These are phyloP conservation scores for Psilocybe tampanensis DNA, from an alignment of 768 basidiomycete species.

Conservation along the genomic window DNA sequence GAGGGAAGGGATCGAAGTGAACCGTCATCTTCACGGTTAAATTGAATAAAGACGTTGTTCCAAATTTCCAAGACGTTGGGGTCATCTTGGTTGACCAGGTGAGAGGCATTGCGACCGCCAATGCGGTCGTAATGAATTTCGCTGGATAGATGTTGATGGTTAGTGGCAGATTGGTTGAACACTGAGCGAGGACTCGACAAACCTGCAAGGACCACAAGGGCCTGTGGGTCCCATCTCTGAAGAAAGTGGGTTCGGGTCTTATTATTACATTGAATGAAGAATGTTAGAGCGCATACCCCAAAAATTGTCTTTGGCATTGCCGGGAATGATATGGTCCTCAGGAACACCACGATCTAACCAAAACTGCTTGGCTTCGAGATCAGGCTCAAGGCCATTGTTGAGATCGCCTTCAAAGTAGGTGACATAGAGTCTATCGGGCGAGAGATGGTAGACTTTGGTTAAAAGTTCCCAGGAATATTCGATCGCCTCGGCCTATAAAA, in stretches of 20 bases:
- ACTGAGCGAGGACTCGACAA: constrained; percentile 13
- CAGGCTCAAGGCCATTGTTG: constrained; percentile 83
- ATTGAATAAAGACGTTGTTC: constrained; percentile 99
- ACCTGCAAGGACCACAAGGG: constrained; percentile 97
- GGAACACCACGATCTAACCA: constrained; percentile 91
- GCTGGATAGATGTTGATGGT: constrained; percentile 40
- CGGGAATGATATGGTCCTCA: constrained; percentile 90
- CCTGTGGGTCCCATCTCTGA: constrained; percentile 98
- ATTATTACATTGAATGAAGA: neutral
- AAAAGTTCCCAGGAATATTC: constrained; percentile 93
- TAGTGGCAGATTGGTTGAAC: too few relatives aligned
- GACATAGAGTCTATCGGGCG: constrained; percentile 91
- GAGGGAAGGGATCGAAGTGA: constrained; percentile 79
- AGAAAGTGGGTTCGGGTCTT: neutral
- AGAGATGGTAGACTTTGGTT: constrained; percentile 85
- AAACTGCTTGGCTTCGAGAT: constrained; percentile 82
- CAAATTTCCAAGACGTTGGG: constrained; percentile 97
- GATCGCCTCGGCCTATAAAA: constrained; percentile 85
- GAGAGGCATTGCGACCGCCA: constrained; percentile 93
- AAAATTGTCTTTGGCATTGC: constrained; percentile 97
- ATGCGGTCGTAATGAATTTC: constrained; percentile 98
- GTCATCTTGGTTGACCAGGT: constrained; percentile 94
- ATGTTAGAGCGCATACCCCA: constrained; percentile 70
- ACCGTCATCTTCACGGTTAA: constrained; percentile 92
- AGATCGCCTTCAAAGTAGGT: constrained; percentile 97